These are phyloP conservation scores for Urostyla sp. DNA, from an alignment of 73 alveolate genomes.

Conservation along the genomic window DNA sequence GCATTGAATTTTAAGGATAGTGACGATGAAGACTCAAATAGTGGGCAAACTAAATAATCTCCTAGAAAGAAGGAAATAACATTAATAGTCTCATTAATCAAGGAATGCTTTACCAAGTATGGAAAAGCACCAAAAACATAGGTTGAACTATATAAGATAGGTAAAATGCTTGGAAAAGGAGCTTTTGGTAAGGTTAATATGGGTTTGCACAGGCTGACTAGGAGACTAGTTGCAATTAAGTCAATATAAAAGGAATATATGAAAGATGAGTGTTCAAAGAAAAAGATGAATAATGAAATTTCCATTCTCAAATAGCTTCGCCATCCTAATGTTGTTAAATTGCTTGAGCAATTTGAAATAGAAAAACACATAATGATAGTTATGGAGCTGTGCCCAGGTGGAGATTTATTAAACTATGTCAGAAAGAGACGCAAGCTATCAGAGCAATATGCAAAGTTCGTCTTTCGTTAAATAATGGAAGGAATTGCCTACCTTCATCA, in stretches of 20 bases:
- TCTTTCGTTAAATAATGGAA: conserved; percentile 77
- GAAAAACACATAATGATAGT: conserved; percentile 81
- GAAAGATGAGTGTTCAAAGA: conserved; percentile 61
- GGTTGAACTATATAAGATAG: conserved; percentile 39
- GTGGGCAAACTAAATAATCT: background rate
- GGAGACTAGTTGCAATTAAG: conserved; percentile 65
- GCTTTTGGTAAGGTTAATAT: conserved; percentile 53
- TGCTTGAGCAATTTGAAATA: conserved; percentile 89
- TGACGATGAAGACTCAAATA: background rate
- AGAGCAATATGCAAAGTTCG: conserved; percentile 82
- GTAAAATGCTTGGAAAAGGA: conserved; percentile 63
- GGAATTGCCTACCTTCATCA: conserved; percentile 64
- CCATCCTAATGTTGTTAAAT: conserved; percentile 74
- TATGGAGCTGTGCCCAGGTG: conserved; percentile 91
- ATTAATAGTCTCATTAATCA: conserved; percentile 11
- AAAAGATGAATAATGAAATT: conserved; percentile 67
- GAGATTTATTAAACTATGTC: conserved; percentile 86
- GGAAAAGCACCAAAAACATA: conserved; percentile 40
- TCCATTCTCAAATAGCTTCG: conserved; percentile 53
- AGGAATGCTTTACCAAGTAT: conserved; percentile 32
- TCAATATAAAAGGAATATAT: conserved; percentile 62
- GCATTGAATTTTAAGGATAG: background rate
- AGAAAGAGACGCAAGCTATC: conserved; percentile 84
- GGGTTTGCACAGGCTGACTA: conserved; percentile 47
- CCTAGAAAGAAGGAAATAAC: conserved; percentile 36